Conservation (phyloP, 805 yeast genomes). For the Candida taoyuanica region DNA sequence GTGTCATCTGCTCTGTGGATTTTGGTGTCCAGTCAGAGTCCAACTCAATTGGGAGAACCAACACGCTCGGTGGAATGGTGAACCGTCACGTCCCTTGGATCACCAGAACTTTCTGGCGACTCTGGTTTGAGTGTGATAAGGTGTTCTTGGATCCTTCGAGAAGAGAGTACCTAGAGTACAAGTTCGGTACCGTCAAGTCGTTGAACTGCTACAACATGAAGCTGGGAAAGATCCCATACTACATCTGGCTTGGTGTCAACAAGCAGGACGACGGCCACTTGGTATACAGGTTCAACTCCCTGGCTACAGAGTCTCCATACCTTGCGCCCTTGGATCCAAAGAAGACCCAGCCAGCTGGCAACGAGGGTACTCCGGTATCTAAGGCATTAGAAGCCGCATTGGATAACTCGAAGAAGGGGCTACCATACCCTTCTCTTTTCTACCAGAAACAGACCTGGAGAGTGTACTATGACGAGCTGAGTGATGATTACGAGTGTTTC, state of each 20-base stretch:
- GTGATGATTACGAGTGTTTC: conserved; percentile 65
- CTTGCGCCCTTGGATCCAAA: conserved; percentile 49
- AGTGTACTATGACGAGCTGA: conserved; percentile 71
- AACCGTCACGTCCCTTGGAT: conserved; percentile 75
- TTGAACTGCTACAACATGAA: conserved; percentile 59
- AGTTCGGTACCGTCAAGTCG: conserved; percentile 76
- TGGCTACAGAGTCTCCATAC: conserved; percentile 81
- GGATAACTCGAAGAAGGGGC: conserved; percentile 51
- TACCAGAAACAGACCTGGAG: conserved; percentile 77
- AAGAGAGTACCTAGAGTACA: conserved; percentile 78
- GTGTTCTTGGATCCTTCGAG: conserved; percentile 76
- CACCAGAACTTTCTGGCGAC: conserved; percentile 75
- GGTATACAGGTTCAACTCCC: conserved; percentile 53
- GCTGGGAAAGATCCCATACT: conserved; percentile 75
- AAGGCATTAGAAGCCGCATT: conserved; percentile 80
- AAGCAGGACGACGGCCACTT: conserved; percentile 48
- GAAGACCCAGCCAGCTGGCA: conserved; percentile 13
- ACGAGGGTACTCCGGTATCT: conserved; percentile 36
- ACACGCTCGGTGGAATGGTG: conserved; percentile 70
- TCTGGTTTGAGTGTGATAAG: conserved; percentile 83
- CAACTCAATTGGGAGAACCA: conserved; percentile 60
- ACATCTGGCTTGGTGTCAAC: conserved; percentile 77
- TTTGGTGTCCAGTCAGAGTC: conserved; percentile 73
- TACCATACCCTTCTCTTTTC: conserved; percentile 78
- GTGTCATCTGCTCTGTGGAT: conserved; percentile 68